Base-by-base conservation (phyloP, 345 rosid species). In the Nephelium lappaceum region DNA sequence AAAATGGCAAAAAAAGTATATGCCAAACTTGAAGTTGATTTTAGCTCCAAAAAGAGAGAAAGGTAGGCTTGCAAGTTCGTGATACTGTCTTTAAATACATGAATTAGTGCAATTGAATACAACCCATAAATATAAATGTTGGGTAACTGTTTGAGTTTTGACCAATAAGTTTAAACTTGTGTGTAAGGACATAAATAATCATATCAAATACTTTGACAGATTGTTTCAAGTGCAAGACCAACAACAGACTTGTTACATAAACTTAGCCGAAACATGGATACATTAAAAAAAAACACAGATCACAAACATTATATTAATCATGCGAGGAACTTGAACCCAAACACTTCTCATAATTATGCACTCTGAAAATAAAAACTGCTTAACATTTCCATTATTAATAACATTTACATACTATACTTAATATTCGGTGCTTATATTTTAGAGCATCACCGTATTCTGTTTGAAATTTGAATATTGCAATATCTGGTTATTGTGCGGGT, bases 41-140 rank as follows among this genome's bases (percentile, higher is more conserved):
- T 96, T 88, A 94, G 91, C 89, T 85, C 98, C 60, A 94, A 89
- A 92, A 96, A 90, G 90, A 89, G 98, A 83, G 99, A 94, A 77
- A 93, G 99, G 98, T 91, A 81, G 68, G 74, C 61, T 38, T 79
- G 69, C 69, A 63, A 63, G 71, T 73, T 76, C 53, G 12, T 24
- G 18, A 24, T 69, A 57, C 51, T 55, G 45, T 66, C 61, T 39
- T 25, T 75, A n/a, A n/a, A 47, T 73, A 66, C n/a, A 36, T 66
- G 58, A n/a, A 45, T 36, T 19, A 7, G 55, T 75, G 71, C 16
- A 15, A 36, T 75, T 49, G 62, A 51, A 14, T 11, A 47, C 77
- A 64, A 47, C 31, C 1, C 23, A 23, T 60, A 18, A 47, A 24
- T 61, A 25, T 42, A 55, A 61, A 24, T 45, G 49, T 45, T 11